Evolutionary conservation across 371 early-diverging fungal genomes (phyloP).

Genomic region (Ordospora colligata): DNA sequence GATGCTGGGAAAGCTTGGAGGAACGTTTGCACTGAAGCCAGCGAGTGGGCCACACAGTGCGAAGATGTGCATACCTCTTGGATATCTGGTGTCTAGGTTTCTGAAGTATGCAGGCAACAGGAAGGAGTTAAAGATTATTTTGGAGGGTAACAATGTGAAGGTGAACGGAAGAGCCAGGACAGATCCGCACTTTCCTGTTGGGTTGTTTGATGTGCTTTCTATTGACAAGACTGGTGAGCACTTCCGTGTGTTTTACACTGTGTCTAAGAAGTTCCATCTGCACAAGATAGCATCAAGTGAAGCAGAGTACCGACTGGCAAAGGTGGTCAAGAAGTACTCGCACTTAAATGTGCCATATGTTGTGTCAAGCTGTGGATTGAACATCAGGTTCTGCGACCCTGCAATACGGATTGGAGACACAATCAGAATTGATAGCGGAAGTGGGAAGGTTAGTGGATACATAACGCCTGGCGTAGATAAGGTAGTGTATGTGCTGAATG

Average conservation of each 20-base stretch:
- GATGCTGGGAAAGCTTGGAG: slow-evolving; percentile 98
- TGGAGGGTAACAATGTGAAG: slow-evolving; percentile 92
- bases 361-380: slow-evolving; percentile 96
- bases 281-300: slow-evolving; percentile 95
- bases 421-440: slow-evolving; percentile 84
- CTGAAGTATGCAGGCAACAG: slow-evolving; percentile 92
- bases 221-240: slow-evolving; percentile 96
- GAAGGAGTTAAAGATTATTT: slow-evolving; percentile 86
- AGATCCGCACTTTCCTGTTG: slow-evolving; percentile 91
- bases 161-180: slow-evolving; percentile 97
- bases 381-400: slow-evolving; percentile 97
- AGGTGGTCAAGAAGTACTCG: slow-evolving; percentile 84
- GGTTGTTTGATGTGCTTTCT: slow-evolving; percentile 96
- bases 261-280: slow-evolving; percentile 94
- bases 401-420: slow-evolving; percentile 93
- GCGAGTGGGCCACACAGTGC: slow-evolving; percentile 96
- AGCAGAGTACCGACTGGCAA: slow-evolving; percentile 94
- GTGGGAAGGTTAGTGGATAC: slow-evolving; percentile 79
- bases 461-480: slow-evolving; percentile 89
- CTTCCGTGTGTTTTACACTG: slow-evolving; percentile 95
- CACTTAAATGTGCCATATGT: slow-evolving; percentile 84
- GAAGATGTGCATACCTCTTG: slow-evolving; percentile 91
- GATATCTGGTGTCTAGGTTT: slow-evolving; percentile 92
- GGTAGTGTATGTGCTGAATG: slow-evolving; percentile 86
- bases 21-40: slow-evolving; percentile 91